phyloP scores from a whole-genome alignment of 371 early-diverging fungal species.

The Syncephalastrum contaminatum region DNA sequence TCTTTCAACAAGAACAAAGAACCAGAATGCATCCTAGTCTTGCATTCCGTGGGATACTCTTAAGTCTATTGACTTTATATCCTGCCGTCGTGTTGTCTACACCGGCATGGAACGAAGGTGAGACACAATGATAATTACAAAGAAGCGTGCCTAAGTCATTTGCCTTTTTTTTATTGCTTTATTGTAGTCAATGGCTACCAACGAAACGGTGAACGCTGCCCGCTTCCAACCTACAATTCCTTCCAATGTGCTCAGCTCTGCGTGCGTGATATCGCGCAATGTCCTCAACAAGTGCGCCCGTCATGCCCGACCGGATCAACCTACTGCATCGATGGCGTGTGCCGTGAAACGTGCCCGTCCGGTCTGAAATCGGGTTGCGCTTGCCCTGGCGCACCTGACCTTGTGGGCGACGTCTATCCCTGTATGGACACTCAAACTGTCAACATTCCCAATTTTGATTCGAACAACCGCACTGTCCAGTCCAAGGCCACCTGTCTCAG shows the following conservation, averaged over 20 bases:
- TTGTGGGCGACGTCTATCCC: slow-evolving; percentile 25
- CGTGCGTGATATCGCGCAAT: slow-evolving; percentile 40
- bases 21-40: no score
- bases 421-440: slow-evolving; percentile 24
- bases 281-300: slow-evolving; percentile 34
- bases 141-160: background rate
- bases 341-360: slow-evolving; percentile 35
- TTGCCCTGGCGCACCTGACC: slow-evolving; percentile 40
- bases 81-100: slow-evolving; percentile 1
- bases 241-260: slow-evolving; percentile 53
- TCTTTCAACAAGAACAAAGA: no score
- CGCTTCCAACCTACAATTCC: slow-evolving; percentile 32
- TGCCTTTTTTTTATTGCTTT: background rate
- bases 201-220: slow-evolving; percentile 43
- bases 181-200: slow-evolving; percentile 48
- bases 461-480: slow-evolving; percentile 42
- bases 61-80: background rate
- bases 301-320: slow-evolving; percentile 40
- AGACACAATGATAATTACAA: background rate
- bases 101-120: slow-evolving; percentile 19
- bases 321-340: slow-evolving; percentile 55
- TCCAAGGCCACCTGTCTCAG: slow-evolving; percentile 36
- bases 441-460: slow-evolving; percentile 42
- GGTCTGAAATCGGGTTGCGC: slow-evolving; percentile 33
- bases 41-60: background rate